These are phyloP conservation scores for Tylopilus intermedius DNA, from an alignment of 768 basidiomycete genomes.

Conservation along the genomic window DNA sequence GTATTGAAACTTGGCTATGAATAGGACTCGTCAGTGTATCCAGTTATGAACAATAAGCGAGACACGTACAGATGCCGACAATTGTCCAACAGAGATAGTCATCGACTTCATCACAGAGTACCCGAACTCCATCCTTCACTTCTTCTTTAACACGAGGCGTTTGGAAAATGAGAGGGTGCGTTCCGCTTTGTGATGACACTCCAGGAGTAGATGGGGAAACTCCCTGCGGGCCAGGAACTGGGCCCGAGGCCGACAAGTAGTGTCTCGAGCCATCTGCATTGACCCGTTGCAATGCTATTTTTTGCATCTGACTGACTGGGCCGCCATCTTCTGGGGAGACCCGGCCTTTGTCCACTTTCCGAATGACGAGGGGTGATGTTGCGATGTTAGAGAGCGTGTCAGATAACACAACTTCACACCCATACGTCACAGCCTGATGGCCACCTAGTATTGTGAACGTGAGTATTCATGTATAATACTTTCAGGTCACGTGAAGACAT, in stretches of 20 bases:
- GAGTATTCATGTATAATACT: slow-evolving; percentile 34
- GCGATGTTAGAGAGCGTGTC: slow-evolving; percentile 83
- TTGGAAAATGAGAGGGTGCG: slow-evolving; percentile 76
- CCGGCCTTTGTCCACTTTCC: slow-evolving; percentile 88
- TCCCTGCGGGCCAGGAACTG: slow-evolving; percentile 71
- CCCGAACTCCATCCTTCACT: slow-evolving; percentile 67
- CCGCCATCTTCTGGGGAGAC: slow-evolving; percentile 86
- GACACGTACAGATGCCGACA: slow-evolving; percentile 81
- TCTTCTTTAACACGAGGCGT: slow-evolving; percentile 79
- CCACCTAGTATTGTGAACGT: slow-evolving; percentile 47
- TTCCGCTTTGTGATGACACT: slow-evolving; percentile 69
- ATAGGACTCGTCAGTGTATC: slow-evolving; percentile 17
- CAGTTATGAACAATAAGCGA: slow-evolving; percentile 5
- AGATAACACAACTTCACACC: slow-evolving; percentile 80
- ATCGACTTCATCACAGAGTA: slow-evolving; percentile 85
- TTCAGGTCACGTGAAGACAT: slow-evolving; percentile 51
- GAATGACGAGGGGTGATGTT: slow-evolving; percentile 80
- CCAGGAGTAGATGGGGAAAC: slow-evolving; percentile 70
- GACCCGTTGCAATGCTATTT: slow-evolving; percentile 84
- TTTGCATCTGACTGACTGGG: slow-evolving; percentile 95
- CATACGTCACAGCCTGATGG: slow-evolving; percentile 86
- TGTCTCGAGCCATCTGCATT: slow-evolving; percentile 79
- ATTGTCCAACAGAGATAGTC: slow-evolving; percentile 96
- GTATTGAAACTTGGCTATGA: slow-evolving; percentile 84
- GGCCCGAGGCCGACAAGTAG: slow-evolving; percentile 86